Base-by-base conservation (phyloP, 2,329 filamentous ascomycete genomes). In the Juglanconis sp. region DNA sequence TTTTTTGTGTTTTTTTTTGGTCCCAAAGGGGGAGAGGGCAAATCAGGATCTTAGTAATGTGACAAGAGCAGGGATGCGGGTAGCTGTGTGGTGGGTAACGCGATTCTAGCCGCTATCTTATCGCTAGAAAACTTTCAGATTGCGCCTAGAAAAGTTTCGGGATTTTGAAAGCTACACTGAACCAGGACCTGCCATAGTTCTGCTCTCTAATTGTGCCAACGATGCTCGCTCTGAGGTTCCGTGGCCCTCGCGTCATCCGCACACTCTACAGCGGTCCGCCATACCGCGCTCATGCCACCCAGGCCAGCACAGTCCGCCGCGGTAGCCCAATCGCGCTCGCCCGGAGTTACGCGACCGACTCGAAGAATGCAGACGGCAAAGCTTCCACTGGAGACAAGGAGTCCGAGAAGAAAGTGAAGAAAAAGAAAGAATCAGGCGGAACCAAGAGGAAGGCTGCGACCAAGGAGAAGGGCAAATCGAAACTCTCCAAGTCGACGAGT, bases 241-340 rank as follows among this genome's bases (percentile, higher is more conserved):
- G 54, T 38, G 60, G 62, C 60, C 40, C 56, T 57, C 60, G 53
- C 52, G 52, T 56, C 57, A 59, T 64, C 40, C 53, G 49, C 11
- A 38, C 49, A 44, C 57, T 32, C 5, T 44, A 34, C 32, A 31
- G 59, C 2, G 42, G 56, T 40, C 35, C 52, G 13, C 42, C 55
- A 50, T 56, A 56, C 49, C 53, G 54, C 34, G 40, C 51, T 17
- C 58, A 61, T 54, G 35, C 53, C 40, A 15, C 46, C 38, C 54
- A 10, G 36, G 30, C 47, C 58, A 42, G n/a, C 30, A 32, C 38
- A 36, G 13, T 13, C 13, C 51, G 35, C 15, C 47, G 48, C 54
- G 36, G 58, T 34, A 44, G 47, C 24, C 51, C 40, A 17, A 17
- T 24, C 30, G 51, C 31, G 4, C 15, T 32, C 15, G 44, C 47